Evolutionary conservation across 2,329 filamentous ascomycete species (phyloP), one percentile per base, ranked within the genome.

Genomic region (Lojkania enalia): DNA sequence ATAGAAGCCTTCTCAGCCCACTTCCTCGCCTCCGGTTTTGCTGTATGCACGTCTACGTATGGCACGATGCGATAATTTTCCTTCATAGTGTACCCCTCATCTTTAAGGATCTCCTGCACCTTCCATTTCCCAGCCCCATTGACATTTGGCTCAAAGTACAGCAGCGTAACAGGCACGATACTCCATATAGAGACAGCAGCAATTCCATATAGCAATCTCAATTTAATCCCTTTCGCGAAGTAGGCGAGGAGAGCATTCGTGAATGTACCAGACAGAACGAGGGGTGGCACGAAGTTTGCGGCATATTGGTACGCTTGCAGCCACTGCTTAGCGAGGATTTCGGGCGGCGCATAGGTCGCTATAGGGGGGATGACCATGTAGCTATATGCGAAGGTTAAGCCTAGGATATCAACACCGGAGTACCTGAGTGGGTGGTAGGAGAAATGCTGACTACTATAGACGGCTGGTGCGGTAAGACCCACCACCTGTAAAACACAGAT

Each of bases 111-210:
- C 36, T 52, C 49, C 41, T 70, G 61, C 4, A 61, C 65, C 45
- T 70, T 71, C 67, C 69, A 72, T 43, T 72, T 71, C 13, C 49
- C 58, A 1, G 69, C 66, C 4, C 69, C 68, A 35, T 73, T 71
- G 32, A 71, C 61, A 1, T 58, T 61, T 4, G 67, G 67, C 50
- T 72, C 70, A 60, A 71, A 71, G 45, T 66, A 66, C 20, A 70
- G 52, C 36, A 69, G 61, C 1, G 68, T 72, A 20, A 69, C 66
- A 0, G 67, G 67, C 14, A 67, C 49, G n/a, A 72, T 67, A 44
- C 46, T 55, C 9, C 45, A 52, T 14, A 54, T 65, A 38, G 58
- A 56, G 20, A 67, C 50, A 11, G 54, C 51, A 1, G 61, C 48
- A 4, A 54, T 44, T 3, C 55, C 57, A 35, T 71, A 71, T 7